phyloP scores from a whole-genome alignment of 2,329 filamentous ascomycete genomes.

The Elsinoe arachidis region DNA sequence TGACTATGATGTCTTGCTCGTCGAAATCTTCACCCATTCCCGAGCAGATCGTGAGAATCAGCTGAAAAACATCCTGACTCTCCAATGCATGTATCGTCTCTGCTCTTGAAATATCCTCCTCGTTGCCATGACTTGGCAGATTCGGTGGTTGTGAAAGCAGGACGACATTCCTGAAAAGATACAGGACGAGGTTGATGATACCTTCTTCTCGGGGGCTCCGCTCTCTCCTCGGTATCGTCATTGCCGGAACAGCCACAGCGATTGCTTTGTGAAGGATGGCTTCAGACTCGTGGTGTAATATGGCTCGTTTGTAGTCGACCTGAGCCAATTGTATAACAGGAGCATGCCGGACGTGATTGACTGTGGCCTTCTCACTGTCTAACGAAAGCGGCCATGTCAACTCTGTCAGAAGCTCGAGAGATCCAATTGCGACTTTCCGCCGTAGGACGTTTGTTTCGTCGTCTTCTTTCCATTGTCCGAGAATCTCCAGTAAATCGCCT shows the following conservation, averaged over 20 bases:
- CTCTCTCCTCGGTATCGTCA: slow-evolving; percentile 70
- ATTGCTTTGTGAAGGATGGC: slow-evolving; percentile 73
- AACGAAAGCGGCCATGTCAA: slow-evolving; percentile 89
- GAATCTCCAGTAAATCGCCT: slow-evolving; percentile 81
- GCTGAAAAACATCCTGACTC: slow-evolving; percentile 79
- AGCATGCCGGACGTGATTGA: slow-evolving; percentile 86
- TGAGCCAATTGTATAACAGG: slow-evolving; percentile 85
- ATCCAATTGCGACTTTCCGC: slow-evolving; percentile 71
- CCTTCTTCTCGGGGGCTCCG: slow-evolving; percentile 74
- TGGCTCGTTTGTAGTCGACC: slow-evolving; percentile 77
- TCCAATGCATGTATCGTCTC: slow-evolving; percentile 82
- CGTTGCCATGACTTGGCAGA: slow-evolving; percentile 73
- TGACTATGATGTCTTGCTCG: slow-evolving; percentile 75
- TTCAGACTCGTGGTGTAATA: slow-evolving; percentile 73
- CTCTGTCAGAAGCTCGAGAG: slow-evolving; percentile 81
- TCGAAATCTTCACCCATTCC: slow-evolving; percentile 92
- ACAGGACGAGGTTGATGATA: slow-evolving; percentile 82
- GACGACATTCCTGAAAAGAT: slow-evolving; percentile 80
- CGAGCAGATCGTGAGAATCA: slow-evolving; percentile 77
- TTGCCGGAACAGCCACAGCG: slow-evolving; percentile 72
- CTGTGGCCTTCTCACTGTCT: slow-evolving; percentile 69
- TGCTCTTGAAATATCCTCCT: slow-evolving; percentile 79
- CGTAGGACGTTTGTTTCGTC: slow-evolving; percentile 67
- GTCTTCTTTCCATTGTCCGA: slow-evolving; percentile 71
- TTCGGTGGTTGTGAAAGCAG: slow-evolving; percentile 70